Evolutionary conservation across 1,284 basidiomycete species (phyloP).

Genomic region (Sanghuangporus weigelae): DNA sequence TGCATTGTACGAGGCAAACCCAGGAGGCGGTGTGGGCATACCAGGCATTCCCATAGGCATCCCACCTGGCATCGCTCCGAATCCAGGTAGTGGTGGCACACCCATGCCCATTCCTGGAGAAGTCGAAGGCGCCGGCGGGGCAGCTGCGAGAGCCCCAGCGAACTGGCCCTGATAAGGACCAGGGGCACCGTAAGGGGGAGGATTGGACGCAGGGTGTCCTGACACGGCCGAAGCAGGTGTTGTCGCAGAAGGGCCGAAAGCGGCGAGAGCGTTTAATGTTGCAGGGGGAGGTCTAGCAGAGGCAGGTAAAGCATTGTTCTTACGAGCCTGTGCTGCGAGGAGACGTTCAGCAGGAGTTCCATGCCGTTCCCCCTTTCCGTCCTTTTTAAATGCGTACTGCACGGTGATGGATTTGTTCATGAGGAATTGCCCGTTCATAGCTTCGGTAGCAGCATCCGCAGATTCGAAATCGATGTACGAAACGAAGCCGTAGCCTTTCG

Average conservation of each 20-base stretch:
- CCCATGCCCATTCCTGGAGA: slow-evolving; percentile 55
- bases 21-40: slow-evolving; percentile 21
- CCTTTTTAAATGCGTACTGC: slow-evolving; percentile 98
- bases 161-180: slow-evolving; percentile 82
- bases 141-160: slow-evolving; percentile 72
- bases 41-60: slow-evolving; percentile 22
- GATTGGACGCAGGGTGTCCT: background rate
- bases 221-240: slow-evolving; percentile 13
- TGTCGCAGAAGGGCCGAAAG: slow-evolving; percentile 23
- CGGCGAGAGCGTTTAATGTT: slow-evolving; percentile 63
- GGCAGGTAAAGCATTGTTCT: slow-evolving; percentile 84
- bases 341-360: slow-evolving; percentile 94
- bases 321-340: slow-evolving; percentile 91
- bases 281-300: slow-evolving; percentile 63
- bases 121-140: slow-evolving; percentile 54
- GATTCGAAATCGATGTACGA: slow-evolving; percentile 97
- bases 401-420: slow-evolving; percentile 98
- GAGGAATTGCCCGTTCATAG: slow-evolving; percentile 96
- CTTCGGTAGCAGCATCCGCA: slow-evolving; percentile 92
- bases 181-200: slow-evolving; percentile 37
- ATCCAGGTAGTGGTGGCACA: slow-evolving; percentile 49
- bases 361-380: slow-evolving; percentile 96
- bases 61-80: slow-evolving; percentile 32
- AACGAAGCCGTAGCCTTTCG: slow-evolving; percentile 96
- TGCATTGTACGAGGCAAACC: slow-evolving; percentile 2